Conservation (phyloP, 2,329 filamentous ascomycete genomes). For the Ascochyta fabae region DNA sequence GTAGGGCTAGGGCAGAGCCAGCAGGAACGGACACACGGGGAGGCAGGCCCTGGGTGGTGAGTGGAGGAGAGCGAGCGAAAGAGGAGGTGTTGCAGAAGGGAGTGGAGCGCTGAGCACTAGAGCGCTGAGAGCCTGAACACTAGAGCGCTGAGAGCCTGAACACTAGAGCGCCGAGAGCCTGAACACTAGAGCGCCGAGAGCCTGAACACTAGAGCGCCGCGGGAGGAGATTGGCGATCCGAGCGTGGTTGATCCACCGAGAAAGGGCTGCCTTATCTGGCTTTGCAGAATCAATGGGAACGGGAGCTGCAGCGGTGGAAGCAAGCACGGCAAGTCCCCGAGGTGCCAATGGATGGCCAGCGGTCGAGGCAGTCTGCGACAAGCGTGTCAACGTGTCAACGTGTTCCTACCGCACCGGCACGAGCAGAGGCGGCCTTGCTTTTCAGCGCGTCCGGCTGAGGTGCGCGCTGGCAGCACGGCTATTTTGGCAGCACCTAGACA, state of each 20-base stretch:
- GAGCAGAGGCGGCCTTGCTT: slow-evolving; percentile 12
- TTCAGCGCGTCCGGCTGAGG: slow-evolving; percentile 11
- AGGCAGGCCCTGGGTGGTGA: slow-evolving; percentile 16
- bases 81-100: slow-evolving; percentile 28
- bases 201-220: slow-evolving; percentile 10
- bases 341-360: neutral
- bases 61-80: slow-evolving; percentile 17
- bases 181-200: slow-evolving; percentile 8
- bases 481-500: slow-evolving; percentile 22
- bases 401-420: neutral
- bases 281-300: no score
- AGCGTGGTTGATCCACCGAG: slow-evolving; percentile 9
- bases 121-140: slow-evolving; percentile 7
- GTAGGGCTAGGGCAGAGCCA: slow-evolving; percentile 21
- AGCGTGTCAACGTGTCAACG: neutral
- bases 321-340: neutral
- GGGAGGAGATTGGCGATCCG: slow-evolving; percentile 22
- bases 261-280: slow-evolving; percentile 13
- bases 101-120: slow-evolving; percentile 8
- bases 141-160: no score
- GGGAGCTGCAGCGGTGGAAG: neutral
- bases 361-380: slow-evolving; percentile 4
- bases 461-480: slow-evolving; percentile 1
- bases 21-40: slow-evolving; percentile 2
- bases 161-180: no score